Base-by-base conservation (phyloP, 169 alveolate genomes). In the Eimeria falciformis region DNA sequence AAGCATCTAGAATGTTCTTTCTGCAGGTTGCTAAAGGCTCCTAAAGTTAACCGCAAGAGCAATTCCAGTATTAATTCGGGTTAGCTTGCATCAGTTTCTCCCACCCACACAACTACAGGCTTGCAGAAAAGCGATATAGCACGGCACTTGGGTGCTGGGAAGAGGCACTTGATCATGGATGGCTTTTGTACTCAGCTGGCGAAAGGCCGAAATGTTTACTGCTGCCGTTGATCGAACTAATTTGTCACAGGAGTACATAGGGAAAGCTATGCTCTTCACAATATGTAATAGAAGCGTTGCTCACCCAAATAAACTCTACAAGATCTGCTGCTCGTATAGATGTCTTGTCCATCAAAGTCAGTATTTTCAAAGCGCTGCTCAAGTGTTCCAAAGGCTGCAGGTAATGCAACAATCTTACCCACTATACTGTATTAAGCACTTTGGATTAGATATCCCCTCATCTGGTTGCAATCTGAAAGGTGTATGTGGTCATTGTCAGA, bases 331-430 rank as follows among this genome's bases (percentile, higher is more conserved):
- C 37, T 55, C 90, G 77, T 56, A 81, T 33, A 53, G 73, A 56
- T 37, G 53, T 21, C 58, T 81, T 81, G 90, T 81, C 90, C 43
- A 55, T 43, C 47, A 81, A 46, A 7, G 90, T 81, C 75, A 81
- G 62, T 29, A 81, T 81, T 55, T 81, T 81, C 23, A 81, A 56
- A 68, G 90, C 90, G 58, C 90, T 55, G 37, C 90, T 27, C 77
- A 81, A 81, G 75, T 81, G 90, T 65, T 81, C 90, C 21, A 81
- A 40, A 56, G 90, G 90, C 90, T 81, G 90, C 90, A 81, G 1
- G 87, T 50, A 78, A 65, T 1, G 18, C 23, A 23, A 33, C 0
- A 33, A 33, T 2, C 40, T 2, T 2, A 2, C 2, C 4, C 2
- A 33, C 40, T 33, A 33, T 33, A 33, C 2, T 33, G 4, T 33